Evolutionary conservation across 2,329 filamentous ascomycete genomes (phyloP).

Genomic region (Pseudogymnoascus sp.): DNA sequence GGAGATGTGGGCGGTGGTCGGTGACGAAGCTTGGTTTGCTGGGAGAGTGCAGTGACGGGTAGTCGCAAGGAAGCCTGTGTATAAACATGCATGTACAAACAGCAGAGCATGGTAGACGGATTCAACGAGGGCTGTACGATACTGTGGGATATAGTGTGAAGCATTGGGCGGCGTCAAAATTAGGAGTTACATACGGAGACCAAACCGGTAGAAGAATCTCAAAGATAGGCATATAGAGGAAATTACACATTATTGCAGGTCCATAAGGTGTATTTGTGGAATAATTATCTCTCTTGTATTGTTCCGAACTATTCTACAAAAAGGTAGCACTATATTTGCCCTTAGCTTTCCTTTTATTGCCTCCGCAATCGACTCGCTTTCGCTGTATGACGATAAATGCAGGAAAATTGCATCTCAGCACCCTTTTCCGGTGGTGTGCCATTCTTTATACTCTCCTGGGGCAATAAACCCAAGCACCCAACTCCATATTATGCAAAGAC

Average conservation of each 20-base stretch:
- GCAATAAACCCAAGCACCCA: conserved; percentile 7
- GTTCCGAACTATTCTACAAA: conserved; percentile 1
- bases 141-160: not conserved
- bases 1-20: conserved; percentile 3
- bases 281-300: not conserved
- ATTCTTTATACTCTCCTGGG: conserved; percentile 7
- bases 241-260: not conserved
- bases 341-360: not conserved
- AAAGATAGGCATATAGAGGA: not conserved
- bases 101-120: not conserved
- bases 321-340: not conserved
- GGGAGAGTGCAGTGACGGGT: conserved; percentile 1
- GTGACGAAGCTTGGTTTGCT: not conserved
- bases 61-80: not conserved
- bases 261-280: not conserved
- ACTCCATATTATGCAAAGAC: conserved; percentile 8
- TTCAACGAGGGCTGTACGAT: not conserved
- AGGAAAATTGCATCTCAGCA: conserved; percentile 8
- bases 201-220: not conserved
- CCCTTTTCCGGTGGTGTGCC: conserved; percentile 2
- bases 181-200: not conserved
- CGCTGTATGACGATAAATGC: conserved; percentile 6
- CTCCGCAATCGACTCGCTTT: not conserved
- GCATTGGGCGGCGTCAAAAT: not conserved
- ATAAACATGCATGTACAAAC: conserved; percentile 3